These are phyloP conservation scores for Phialophora verrucosa DNA, from an alignment of 2,329 filamentous ascomycete genomes.

Conservation along the genomic window DNA sequence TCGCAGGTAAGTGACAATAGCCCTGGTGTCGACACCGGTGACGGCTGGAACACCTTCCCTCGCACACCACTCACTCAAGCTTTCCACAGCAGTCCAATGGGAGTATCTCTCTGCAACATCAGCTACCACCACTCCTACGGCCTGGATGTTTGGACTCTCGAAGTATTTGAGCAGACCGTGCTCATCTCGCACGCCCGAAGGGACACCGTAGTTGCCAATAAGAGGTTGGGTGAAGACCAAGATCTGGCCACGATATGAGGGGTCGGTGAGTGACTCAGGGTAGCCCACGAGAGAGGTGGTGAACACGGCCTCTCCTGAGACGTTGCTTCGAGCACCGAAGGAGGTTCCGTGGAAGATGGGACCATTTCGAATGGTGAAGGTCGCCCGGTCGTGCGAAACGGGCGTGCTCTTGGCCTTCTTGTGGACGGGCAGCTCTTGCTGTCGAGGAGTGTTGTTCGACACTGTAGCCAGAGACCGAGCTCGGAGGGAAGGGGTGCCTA, in stretches of 20 bases:
- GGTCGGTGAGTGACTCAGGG: conserved; percentile 81
- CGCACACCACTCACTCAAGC: conserved; percentile 90
- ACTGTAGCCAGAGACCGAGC: conserved; percentile 42
- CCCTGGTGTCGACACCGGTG: conserved; percentile 94
- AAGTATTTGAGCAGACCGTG: conserved; percentile 96
- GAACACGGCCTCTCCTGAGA: conserved; percentile 98
- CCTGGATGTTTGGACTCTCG: conserved; percentile 96
- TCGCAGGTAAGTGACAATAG: conserved; percentile 91
- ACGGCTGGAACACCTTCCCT: conserved; percentile 95
- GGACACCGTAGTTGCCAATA: conserved; percentile 98
- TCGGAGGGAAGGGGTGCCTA: conserved; percentile 44
- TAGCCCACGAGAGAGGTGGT: conserved; percentile 98
- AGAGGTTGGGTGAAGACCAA: conserved; percentile 97
- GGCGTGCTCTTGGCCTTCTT: conserved; percentile 64
- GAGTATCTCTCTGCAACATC: conserved; percentile 94
- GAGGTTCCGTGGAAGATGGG: conserved; percentile 96
- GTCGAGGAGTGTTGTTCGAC: conserved; percentile 45
- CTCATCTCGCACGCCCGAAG: conserved; percentile 81
- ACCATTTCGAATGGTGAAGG: conserved; percentile 94
- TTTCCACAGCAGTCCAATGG: conserved; percentile 98
- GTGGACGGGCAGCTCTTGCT: conserved; percentile 33
- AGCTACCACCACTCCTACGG: conserved; percentile 91
- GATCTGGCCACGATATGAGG: conserved; percentile 79
- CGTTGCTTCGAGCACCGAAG: conserved; percentile 94
- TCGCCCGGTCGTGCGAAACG: conserved; percentile 77